Evolutionary conservation across 2,329 filamentous ascomycete genomes (phyloP), one percentile per base, ranked within the genome.

Genomic region (Mariannaea elegans): DNA sequence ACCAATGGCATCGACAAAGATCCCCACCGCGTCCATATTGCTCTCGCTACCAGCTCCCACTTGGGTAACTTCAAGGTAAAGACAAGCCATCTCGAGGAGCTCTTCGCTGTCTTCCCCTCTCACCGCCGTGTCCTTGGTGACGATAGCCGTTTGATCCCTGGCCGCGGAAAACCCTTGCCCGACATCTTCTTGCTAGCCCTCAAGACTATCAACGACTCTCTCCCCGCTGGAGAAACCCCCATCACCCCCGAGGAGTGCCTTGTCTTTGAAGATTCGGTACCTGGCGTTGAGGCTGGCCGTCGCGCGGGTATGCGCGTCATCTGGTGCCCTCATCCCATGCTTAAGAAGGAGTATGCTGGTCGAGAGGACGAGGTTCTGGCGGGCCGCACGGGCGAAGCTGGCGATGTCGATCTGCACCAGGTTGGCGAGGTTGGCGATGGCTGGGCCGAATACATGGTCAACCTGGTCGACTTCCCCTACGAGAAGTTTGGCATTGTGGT

Each of bases 231-330:
- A 36, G 88, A 90, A 50, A 79, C 83, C 65, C 79, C 85, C 59
- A 89, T 99, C 63, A 82, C 74, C 53, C 93, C 93, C 0, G 90
- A 91, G 66, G 94, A 98, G 77, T 98, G 95, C 73, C 82, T 99
- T 14, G 95, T 98, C 0, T 98, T 99, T 71, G 95, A 99, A 78
- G 95, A 99, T 76, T 92, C 90, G 44, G 94, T 98, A 2, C 92
- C 93, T 0, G 95, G 95, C 4, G 93, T 97, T 3, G 95, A 99
- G 78, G 88, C 93, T 2, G 95, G 93, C 4, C 83, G 95, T 52
- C 87, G 95, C 65, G 95, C 95, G 0, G 94, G 94, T 0, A 98
- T 98, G 94, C 88, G 94, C 66, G 93, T 96, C 12, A 83, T 97
- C 1, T 99, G 95, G 95, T 90, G 88, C 68, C 95, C 95, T 21